A percentile compares a stretch with the other conserved stretches of the same genome.
Conservation (phyloP, 371 early-diverging fungal genomes). For the Rhizopus sp. region DNA sequence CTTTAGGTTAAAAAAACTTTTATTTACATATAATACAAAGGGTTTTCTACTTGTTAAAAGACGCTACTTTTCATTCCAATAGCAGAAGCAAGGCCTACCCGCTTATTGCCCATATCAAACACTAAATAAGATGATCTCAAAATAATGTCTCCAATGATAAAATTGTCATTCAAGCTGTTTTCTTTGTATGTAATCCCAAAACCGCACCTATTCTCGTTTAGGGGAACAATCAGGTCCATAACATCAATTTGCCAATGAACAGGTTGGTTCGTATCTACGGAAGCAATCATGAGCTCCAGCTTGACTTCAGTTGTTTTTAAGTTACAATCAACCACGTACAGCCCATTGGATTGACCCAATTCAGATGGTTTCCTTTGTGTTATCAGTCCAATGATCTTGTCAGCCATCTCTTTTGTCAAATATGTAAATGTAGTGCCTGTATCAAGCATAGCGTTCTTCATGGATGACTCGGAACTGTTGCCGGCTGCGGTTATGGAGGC, state of each 20-base stretch:
- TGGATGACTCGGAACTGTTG: neutral
- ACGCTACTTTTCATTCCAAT: neutral
- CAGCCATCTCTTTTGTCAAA: neutral
- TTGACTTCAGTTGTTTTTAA: neutral
- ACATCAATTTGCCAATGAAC: neutral
- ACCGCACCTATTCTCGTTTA: slow-evolving; percentile 18
- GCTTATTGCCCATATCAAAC: slow-evolving; percentile 32
- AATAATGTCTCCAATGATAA: slow-evolving; percentile 39
- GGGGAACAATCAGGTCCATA: slow-evolving; percentile 6
- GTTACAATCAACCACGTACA: slow-evolving; percentile 14
- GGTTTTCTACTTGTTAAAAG: neutral
- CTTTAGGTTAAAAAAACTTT: no score
- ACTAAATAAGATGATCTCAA: slow-evolving; percentile 40
- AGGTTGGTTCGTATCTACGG: neutral
- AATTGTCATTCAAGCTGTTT: slow-evolving; percentile 12
- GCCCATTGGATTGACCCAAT: neutral
- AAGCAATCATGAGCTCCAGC: slow-evolving; percentile 1
- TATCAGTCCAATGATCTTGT: slow-evolving; percentile 15
- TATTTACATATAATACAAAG: neutral
- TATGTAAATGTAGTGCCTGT: slow-evolving; percentile 9
- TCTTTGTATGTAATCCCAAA: slow-evolving; percentile 34
- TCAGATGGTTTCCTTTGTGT: neutral
- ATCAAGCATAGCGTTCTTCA: slow-evolving; percentile 1
- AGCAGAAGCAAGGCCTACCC: slow-evolving; percentile 25
- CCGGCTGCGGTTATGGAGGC: neutral